Evolutionary conservation across 495 filamentous ascomycete genomes (phyloP).

Genomic region (Immersiella caudata): DNA sequence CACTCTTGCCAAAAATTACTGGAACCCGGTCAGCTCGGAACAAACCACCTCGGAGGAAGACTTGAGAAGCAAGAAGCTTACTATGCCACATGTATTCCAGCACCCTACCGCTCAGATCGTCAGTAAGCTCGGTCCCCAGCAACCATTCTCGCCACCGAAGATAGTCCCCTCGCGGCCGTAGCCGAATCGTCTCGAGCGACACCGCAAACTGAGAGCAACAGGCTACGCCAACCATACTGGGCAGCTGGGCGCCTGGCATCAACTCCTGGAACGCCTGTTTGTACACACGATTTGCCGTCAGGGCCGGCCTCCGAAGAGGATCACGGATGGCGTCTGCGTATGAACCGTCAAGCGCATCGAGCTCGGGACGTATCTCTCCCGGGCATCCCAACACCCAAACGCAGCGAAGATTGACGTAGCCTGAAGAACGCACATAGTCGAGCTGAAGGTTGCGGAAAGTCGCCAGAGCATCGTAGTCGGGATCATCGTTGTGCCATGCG

Average conservation of each 20-base stretch:
- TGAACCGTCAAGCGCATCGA: conserved; percentile 26
- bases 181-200: conserved; percentile 52
- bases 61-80: too few species aligned
- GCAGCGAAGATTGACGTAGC: conserved; percentile 70
- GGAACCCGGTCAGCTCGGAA: too few species aligned
- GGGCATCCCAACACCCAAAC: conserved; percentile 65
- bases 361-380: conserved; percentile 52
- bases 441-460: conserved; percentile 58
- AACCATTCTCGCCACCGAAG: conserved; percentile 61
- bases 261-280: conserved; percentile 57
- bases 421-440: conserved; percentile 55
- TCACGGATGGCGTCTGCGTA: neutral
- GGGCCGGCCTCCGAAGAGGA: neutral
- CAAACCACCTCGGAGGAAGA: too few species aligned
- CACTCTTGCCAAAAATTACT: too few species aligned
- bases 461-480: conserved; percentile 49
- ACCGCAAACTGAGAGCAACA: conserved; percentile 78
- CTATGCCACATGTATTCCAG: conserved; percentile 74
- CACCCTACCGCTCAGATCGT: conserved; percentile 62
- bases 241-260: conserved; percentile 51
- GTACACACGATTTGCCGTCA: conserved; percentile 38
- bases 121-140: conserved; percentile 58
- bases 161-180: conserved; percentile 57
- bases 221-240: conserved; percentile 53
- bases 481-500: conserved; percentile 68